These are phyloP conservation scores for Erigeron philadelphicus DNA, from an alignment of 140 eudicot species.

Conservation along the genomic window DNA sequence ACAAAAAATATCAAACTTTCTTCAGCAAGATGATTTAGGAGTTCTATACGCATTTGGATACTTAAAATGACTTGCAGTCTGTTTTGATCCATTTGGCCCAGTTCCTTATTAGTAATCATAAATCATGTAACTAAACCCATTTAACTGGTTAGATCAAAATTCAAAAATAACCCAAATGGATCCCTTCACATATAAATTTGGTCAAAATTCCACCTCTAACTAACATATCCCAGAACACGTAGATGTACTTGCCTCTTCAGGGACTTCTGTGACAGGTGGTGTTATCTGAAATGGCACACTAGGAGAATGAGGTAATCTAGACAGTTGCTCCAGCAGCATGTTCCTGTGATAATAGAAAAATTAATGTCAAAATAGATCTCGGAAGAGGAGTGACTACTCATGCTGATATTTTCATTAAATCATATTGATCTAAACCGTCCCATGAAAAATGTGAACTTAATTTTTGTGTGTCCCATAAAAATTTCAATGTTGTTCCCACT, in stretches of 20 bases:
- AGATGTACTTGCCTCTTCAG: slow-evolving; percentile 55
- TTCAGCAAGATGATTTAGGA: no score
- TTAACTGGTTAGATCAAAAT: no score
- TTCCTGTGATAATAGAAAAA: slow-evolving; percentile 40
- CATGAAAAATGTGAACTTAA: not conserved
- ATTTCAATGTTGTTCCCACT: not conserved
- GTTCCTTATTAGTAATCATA: no score
- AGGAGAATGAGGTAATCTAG: slow-evolving; percentile 72
- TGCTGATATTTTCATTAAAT: not conserved
- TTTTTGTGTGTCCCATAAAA: not conserved
- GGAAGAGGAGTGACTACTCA: not conserved
- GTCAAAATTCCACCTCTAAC: no score
- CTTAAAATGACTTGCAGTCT: no score
- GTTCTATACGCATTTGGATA: no score
- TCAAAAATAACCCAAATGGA: no score
- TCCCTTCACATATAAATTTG: no score
- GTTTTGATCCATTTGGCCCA: no score
- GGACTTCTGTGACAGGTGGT: slow-evolving; percentile 64
- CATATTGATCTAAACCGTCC: not conserved
- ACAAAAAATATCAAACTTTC: no score
- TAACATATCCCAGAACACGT: no score
- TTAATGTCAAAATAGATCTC: slow-evolving; percentile 4
- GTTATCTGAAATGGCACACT: slow-evolving; percentile 78
- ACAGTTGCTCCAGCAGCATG: slow-evolving; percentile 79
- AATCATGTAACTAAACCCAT: no score